These are phyloP conservation scores for Penicillium steckii DNA, from an alignment of 495 filamentous ascomycete genomes.

Conservation along the genomic window DNA sequence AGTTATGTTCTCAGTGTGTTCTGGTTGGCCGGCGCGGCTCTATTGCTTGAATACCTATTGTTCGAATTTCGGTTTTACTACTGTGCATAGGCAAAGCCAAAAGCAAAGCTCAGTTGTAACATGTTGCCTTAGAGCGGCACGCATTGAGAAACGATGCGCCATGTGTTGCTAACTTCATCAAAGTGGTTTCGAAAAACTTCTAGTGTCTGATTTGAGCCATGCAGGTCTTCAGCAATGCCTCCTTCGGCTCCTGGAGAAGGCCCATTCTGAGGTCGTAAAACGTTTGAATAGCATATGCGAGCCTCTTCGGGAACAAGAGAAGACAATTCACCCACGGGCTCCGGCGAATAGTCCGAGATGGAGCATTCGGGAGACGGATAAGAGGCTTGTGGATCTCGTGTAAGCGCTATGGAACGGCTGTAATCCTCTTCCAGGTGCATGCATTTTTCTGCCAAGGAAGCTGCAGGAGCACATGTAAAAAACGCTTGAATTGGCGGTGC, in stretches of 20 bases:
- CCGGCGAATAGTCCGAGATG: no score
- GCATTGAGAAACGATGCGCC: constrained; percentile 16
- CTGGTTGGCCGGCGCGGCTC: no score
- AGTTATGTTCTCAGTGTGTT: no score
- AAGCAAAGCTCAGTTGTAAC: no score
- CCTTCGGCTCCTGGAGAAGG: constrained; percentile 15
- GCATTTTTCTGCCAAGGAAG: constrained; percentile 12
- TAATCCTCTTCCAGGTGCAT: constrained; percentile 25
- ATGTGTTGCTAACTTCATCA: constrained; percentile 12
- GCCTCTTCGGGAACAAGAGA: constrained; percentile 28
- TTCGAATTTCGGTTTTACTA: no score
- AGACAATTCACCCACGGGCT: no score
- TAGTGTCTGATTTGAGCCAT: constrained; percentile 22
- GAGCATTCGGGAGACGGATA: no score
- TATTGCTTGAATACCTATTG: no score
- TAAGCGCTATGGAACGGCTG: neutral
- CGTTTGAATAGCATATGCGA: constrained; percentile 22
- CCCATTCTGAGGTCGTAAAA: constrained; percentile 25
- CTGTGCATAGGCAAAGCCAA: no score
- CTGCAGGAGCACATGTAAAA: constrained; percentile 15
- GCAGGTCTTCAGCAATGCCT: constrained; percentile 15
- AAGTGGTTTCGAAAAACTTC: constrained; percentile 19
- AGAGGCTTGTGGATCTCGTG: no score
- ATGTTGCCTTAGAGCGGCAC: constrained; percentile 20
- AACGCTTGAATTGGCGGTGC: constrained; percentile 27